These are phyloP conservation scores for Botrytis sinoallii DNA, from an alignment of 2,329 filamentous ascomycete genomes.

Conservation along the genomic window DNA sequence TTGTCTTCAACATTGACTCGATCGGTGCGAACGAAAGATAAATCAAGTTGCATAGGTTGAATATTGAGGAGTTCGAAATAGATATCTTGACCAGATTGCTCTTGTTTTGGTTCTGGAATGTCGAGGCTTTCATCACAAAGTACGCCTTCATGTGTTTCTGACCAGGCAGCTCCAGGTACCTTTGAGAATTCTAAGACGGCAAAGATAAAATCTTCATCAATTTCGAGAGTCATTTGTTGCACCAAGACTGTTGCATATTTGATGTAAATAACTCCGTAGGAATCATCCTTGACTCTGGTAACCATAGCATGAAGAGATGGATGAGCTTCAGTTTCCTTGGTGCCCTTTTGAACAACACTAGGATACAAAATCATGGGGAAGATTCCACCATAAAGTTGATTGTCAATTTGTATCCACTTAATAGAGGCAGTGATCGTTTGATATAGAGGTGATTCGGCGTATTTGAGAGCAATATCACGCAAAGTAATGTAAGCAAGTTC, in stretches of 20 bases:
- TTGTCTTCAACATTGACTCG: conserved; percentile 95
- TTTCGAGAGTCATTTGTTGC: conserved; percentile 96
- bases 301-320: conserved; percentile 90
- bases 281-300: conserved; percentile 95
- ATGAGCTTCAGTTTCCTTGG: conserved; percentile 89
- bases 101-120: conserved; percentile 85
- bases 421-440: conserved; percentile 87
- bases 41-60: conserved; percentile 95
- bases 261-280: conserved; percentile 95
- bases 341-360: conserved; percentile 95
- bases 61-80: conserved; percentile 98
- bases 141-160: conserved; percentile 70
- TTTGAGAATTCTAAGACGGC: conserved; percentile 93
- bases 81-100: conserved; percentile 84
- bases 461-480: conserved; percentile 84
- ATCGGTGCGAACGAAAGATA: conserved; percentile 96
- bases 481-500: conserved; percentile 94
- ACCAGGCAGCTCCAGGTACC: conserved; percentile 85
- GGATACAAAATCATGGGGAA: conserved; percentile 97
- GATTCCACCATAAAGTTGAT: conserved; percentile 95
- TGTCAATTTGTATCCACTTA: conserved; percentile 99
- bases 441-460: conserved; percentile 88
- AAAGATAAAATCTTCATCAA: conserved; percentile 98
- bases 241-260: conserved; percentile 93
- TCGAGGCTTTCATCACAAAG: conserved; percentile 87